These are phyloP conservation scores for Tolypocladium ovalisporum DNA, from an alignment of 2,329 filamentous ascomycete species.

Conservation along the genomic window DNA sequence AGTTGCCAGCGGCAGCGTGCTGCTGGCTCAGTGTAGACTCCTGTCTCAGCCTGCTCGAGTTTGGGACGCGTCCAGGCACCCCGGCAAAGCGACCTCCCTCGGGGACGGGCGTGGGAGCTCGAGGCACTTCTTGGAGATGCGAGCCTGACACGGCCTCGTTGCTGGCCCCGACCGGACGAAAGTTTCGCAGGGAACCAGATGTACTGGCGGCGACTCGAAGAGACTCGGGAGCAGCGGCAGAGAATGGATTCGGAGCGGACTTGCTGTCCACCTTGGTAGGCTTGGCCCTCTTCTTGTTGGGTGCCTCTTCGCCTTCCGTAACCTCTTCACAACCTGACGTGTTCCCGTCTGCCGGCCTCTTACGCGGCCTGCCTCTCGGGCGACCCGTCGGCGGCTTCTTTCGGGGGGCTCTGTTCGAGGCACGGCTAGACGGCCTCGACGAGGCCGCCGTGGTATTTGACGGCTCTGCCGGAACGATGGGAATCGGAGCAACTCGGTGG, in stretches of 20 bases:
- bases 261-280: slow-evolving; percentile 57
- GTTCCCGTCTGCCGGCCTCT: slow-evolving; percentile 48
- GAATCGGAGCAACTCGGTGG: slow-evolving; percentile 23
- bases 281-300: slow-evolving; percentile 62
- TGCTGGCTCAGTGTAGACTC: slow-evolving; percentile 49
- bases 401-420: slow-evolving; percentile 33
- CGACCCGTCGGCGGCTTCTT: slow-evolving; percentile 39
- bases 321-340: slow-evolving; percentile 64
- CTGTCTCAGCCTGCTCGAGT: slow-evolving; percentile 36
- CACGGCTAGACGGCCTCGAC: slow-evolving; percentile 50
- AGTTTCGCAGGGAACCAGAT: slow-evolving; percentile 73
- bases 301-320: slow-evolving; percentile 47
- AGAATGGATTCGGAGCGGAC: slow-evolving; percentile 62
- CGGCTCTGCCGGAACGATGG: slow-evolving; percentile 12
- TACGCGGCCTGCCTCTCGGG: slow-evolving; percentile 44
- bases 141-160: slow-evolving; percentile 29
- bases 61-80: slow-evolving; percentile 17
- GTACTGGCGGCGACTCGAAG: slow-evolving; percentile 85
- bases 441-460: slow-evolving; percentile 16
- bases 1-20: slow-evolving; percentile 31
- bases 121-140: slow-evolving; percentile 61
- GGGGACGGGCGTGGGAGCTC: slow-evolving; percentile 69
- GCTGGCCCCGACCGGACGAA: slow-evolving; percentile 58
- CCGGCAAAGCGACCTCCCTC: slow-evolving; percentile 21
- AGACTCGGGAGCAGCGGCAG: slow-evolving; percentile 67